Evolutionary conservation across 108 stramenopile genomes (phyloP), one percentile per base, ranked within the genome.

Genomic region (Nitzschia sp.): DNA sequence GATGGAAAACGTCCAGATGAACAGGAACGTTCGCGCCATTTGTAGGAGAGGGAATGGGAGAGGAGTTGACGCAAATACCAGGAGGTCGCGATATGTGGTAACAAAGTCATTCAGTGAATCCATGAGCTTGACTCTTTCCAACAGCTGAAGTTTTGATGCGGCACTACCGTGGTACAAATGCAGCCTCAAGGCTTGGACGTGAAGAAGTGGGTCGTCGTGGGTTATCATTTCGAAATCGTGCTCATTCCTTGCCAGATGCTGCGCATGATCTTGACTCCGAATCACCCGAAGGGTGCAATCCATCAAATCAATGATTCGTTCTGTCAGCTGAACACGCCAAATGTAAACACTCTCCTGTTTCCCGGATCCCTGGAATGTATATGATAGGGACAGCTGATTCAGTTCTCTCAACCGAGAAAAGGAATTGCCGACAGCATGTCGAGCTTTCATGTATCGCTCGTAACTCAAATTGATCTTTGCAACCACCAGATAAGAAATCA

Each of bases 21-120:
- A 75, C 36, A 86, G 56, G 61, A 86, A 86, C 0, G 85, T 82
- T 5, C 85, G 74, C 11, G 77, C 73, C 85, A 86, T 86, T 73
- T 86, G 85, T 18, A 83, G 73, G 23, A 86, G 72, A 8, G 79
- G 76, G 64, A 86, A 83, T 2, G 85, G 85, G n/a, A 83, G 32
- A n/a, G 82, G 82, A 3, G 85, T 81, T 3, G 80, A 77, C 2
- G 75, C 77, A 56, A 83, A 55, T 13, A 30, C 54, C 21, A 74
- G 54, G 27, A 86, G 57, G 28, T 70, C 68, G 24, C 66, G 53
- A 29, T 76, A 85, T 24, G 25, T 65, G 0, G 13, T 54, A 4
- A 68, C 68, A 48, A 75, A 84, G 36, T 79, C 74, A n/a, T 82
- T 65, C 21, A 85, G 49, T 28, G 65, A 59, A 56, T 84, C 76